Base-by-base conservation (phyloP, 2,329 filamentous ascomycete species). In the Hymenoscyphus linearis region DNA sequence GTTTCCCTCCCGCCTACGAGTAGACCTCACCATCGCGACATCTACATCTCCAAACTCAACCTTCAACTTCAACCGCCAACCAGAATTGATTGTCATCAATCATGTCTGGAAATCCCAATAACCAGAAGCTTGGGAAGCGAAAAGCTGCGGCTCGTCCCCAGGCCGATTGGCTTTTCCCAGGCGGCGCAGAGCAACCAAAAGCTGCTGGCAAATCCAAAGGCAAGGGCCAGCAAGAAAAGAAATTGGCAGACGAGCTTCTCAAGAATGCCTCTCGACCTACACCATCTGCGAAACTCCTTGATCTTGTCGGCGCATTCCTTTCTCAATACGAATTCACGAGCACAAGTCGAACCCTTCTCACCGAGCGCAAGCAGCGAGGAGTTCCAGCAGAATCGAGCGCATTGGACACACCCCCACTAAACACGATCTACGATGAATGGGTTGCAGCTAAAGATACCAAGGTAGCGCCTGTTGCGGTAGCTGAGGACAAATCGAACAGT, bases 301-400 rank as follows among this genome's bases (percentile, higher is more conserved):
- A 85, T 63, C 77, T 90, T 16, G 81, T 92, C 68, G 84, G 85
- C 64, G 75, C 76, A 25, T 92, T 91, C 73, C 79, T 92, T 56
- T 80, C 80, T 50, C 81, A 87, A 53, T 81, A 88, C 72, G 82
- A 84, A n/a, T 88, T 90, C 69, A 74, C 79, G 55, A 78, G 79
- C 62, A 83, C 88, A 53, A 82, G 82, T 69, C 77, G 80, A 62
- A 82, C 84, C 4, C 87, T 91, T 70, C 78, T 79, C 68, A 84
- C 86, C 71, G 85, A 91, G 71, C 78, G 80, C 76, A 71, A 79
- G 77, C 74, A 63, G n/a, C 66, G 70, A 62, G 69, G 67, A 47
- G 64, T 65, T 16, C 63, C 60, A 66, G 56, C 60, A 25, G 80
- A 81, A 65, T 80, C 78, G 57, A 82, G 78, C 78, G n/a, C 40